Evolutionary conservation across 139 green algal genomes (phyloP).

Genomic region (Haematococcus sp.): DNA sequence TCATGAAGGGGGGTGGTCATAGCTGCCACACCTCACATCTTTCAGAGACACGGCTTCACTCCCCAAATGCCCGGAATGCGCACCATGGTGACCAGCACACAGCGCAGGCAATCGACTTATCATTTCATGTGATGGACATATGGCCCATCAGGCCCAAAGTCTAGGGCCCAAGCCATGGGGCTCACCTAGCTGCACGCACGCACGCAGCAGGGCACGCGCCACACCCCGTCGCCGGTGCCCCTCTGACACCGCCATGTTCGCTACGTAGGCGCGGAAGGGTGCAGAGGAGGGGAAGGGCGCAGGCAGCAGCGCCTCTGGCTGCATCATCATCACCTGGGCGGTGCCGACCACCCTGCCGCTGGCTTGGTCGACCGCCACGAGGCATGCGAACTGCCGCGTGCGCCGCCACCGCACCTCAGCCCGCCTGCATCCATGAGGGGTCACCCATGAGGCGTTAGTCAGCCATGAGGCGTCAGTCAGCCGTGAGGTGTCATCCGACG

Average conservation of each 20-base stretch:
- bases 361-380: conserved; percentile 10
- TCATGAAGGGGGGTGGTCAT: too few species aligned
- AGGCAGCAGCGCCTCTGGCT: conserved; percentile 60
- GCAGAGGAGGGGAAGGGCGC: conserved; percentile 63
- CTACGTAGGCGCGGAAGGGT: conserved; percentile 58
- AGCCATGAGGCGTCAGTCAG: too few species aligned
- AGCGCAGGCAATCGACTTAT: too few species aligned
- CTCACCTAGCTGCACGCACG: conserved; percentile 54
- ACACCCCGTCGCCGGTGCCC: conserved; percentile 45
- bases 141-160: too few species aligned
- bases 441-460: not conserved
- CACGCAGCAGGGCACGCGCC: conserved; percentile 40
- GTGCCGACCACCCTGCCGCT: not conserved
- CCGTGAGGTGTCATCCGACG: too few species aligned
- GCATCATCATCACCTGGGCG: conserved; percentile 38
- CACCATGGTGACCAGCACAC: too few species aligned
- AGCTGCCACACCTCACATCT: too few species aligned
- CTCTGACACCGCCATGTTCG: conserved; percentile 63
- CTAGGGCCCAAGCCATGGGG: not conserved
- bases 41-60: too few species aligned
- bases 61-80: too few species aligned
- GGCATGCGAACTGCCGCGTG: conserved; percentile 16
- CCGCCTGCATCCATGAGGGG: conserved; percentile 7
- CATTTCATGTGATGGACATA: too few species aligned
- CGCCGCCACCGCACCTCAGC: conserved; percentile 17